These are phyloP conservation scores for Cordyceps fumosorosea DNA, from an alignment of 2,329 filamentous ascomycete species.

Conservation along the genomic window DNA sequence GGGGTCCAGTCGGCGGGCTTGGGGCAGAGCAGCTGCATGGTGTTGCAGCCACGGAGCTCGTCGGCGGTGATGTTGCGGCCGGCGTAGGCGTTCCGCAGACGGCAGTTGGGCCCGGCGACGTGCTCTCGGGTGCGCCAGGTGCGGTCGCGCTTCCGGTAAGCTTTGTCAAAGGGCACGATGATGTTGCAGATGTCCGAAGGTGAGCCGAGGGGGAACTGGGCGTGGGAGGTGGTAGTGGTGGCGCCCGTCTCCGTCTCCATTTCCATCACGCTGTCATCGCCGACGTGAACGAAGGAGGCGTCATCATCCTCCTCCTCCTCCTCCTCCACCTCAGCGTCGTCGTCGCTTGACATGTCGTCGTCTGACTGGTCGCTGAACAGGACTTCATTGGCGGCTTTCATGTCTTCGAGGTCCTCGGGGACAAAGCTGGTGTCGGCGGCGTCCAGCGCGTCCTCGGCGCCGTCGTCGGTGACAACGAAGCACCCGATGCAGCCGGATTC, in stretches of 20 bases:
- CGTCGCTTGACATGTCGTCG: neutral
- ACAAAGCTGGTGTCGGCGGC: neutral
- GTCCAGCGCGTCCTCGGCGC: neutral
- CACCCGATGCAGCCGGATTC: conserved; percentile 10
- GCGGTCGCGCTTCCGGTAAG: conserved; percentile 8
- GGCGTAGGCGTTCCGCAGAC: conserved; percentile 15
- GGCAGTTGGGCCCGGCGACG: conserved; percentile 19
- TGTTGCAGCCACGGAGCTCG: conserved; percentile 22
- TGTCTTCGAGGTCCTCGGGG: neutral
- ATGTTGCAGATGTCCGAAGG: neutral
- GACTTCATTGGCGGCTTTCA: neutral
- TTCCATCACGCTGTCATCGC: neutral
- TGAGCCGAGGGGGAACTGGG: neutral
- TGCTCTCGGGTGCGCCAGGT: conserved; percentile 18
- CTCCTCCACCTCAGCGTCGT: neutral
- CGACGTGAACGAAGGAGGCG: neutral
- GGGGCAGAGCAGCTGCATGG: conserved; percentile 20
- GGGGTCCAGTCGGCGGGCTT: conserved; percentile 17
- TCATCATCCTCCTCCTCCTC: neutral
- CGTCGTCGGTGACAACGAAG: conserved; percentile 12
- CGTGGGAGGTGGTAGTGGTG: neutral
- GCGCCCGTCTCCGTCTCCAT: neutral
- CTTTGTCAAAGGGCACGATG: conserved; percentile 9
- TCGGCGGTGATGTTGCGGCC: conserved; percentile 20
- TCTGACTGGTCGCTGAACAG: neutral